Conservation (phyloP, 164 flowering plant genomes). For the Liquidambar formosana region DNA sequence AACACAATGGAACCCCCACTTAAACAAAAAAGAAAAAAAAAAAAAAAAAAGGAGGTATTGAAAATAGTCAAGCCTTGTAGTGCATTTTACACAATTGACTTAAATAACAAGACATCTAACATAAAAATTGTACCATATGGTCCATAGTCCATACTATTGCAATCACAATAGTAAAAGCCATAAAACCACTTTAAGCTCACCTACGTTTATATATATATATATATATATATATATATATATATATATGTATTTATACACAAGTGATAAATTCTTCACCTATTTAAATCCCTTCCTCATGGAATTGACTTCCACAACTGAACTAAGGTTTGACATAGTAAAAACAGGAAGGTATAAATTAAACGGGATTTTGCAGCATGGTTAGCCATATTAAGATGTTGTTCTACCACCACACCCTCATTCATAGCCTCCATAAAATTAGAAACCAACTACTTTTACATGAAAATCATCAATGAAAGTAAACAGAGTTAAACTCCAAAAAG, state of each 20-base stretch:
- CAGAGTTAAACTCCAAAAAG: conserved; percentile 9
- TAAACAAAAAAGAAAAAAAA: no score
- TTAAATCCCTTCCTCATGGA: neutral
- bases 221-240: no score
- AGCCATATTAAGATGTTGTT: neutral
- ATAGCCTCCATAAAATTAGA: neutral
- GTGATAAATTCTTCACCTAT: no score
- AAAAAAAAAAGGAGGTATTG: neutral
- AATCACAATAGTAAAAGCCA: no score
- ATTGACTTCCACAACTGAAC: neutral
- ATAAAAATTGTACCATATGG: no score
- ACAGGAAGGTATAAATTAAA: conserved; percentile 1
- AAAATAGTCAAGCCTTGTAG: neutral
- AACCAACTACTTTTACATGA: conserved; percentile 1
- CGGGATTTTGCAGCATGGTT: no score
- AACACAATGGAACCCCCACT: neutral
- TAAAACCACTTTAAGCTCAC: no score
- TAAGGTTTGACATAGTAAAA: neutral
- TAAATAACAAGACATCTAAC: neutral
- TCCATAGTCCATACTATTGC: no score
- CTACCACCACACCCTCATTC: neutral
- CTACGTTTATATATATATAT: no score
- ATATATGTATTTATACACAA: no score
- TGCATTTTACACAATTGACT: neutral
- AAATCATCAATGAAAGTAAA: conserved; percentile 6